Percentiles rank a stretch among this genome's conserved stretches.
phyloP scores from a whole-genome alignment of 139 green algal genomes.

The Medakamo hakoo region DNA sequence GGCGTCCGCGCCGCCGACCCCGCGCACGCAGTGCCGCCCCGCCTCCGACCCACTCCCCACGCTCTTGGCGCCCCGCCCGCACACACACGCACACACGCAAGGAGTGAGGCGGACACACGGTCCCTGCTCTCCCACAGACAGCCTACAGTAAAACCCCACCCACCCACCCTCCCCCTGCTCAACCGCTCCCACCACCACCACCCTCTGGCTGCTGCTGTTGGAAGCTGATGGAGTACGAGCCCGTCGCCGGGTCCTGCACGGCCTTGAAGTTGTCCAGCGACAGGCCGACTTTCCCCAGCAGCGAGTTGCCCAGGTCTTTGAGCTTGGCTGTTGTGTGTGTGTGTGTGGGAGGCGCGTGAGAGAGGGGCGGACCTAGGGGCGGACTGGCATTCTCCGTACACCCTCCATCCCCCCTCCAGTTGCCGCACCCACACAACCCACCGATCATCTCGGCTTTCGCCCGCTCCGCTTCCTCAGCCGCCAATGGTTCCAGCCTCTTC shows the following conservation, averaged over 20 bases:
- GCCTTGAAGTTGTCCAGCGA: slow-evolving; percentile 94
- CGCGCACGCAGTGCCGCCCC: too few species aligned
- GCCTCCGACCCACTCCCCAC: too few species aligned
- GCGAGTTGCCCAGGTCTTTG: slow-evolving; percentile 88
- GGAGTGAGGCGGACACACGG: too few species aligned
- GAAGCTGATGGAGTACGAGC: slow-evolving; percentile 85
- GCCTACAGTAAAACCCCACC: too few species aligned
- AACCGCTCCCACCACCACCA: too few species aligned
- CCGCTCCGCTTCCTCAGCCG: slow-evolving; percentile 70
- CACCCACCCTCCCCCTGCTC: too few species aligned
- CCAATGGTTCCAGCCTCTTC: slow-evolving; percentile 47
- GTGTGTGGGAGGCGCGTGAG: background rate
- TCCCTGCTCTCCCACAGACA: too few species aligned
- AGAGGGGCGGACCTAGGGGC: background rate
- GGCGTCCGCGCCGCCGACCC: too few species aligned
- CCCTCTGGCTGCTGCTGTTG: slow-evolving; percentile 23
- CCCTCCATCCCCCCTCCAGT: background rate
- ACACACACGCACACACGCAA: too few species aligned
- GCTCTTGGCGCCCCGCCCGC: too few species aligned
- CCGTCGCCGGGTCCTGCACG: slow-evolving; percentile 78
- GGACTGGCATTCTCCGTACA: background rate
- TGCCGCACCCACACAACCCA: slow-evolving; percentile 1
- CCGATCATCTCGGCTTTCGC: slow-evolving; percentile 80
- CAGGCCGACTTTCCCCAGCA: slow-evolving; percentile 94
- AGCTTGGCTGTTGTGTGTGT: slow-evolving; percentile 52